Base-by-base conservation (phyloP, 805 yeast species). In the Suhomyces pyralidae region DNA sequence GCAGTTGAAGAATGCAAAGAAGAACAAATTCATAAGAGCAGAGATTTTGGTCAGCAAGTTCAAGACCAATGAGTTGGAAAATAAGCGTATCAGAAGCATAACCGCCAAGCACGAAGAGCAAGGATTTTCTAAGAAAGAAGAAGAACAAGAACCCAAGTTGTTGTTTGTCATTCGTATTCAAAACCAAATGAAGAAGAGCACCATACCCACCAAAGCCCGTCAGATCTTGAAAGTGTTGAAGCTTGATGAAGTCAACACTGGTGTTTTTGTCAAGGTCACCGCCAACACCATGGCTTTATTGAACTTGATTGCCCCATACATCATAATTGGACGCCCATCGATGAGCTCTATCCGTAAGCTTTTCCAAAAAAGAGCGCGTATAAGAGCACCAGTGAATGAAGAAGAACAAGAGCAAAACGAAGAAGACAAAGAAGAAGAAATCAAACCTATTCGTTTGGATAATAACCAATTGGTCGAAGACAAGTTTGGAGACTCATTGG, bases 381-480 rank as follows among this genome's bases (percentile, higher is more conserved):
- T 85, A 34, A 51, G 49, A 47, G 26, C 48, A 36, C 63, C 71
- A 51, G 66, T 71, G 40, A 63, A 64, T 69, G 74, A 70, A 34
- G 58, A 57, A 25, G 49, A 38, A 14, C 32, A 45, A 28, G 49
- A 38, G 9, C 59, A 59, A 40, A 51, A 52, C 10, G 56, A 55
- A 28, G 51, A 50, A 34, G 50, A 53, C 1, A 60, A 64, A 12
- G 75, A 72, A 46, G 72, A 74, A 47, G 68, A 79, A 40, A 20
- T 45, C 17, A 45, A 43, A 20, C 44, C 46, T 44, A 48, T 46
- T 26, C 79, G 83, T 53, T 71, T 88, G 60, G 88, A 88, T 67
- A 90, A 85, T 69, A 88, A 88, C 73, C 84, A 82, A 61, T 69
- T 84, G 40, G 85, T 88, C 49, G 96, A 88, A 71, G 91, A 87